Base-by-base conservation (phyloP, 148 eudicot genomes). In the Rhododendron mucronatum region DNA sequence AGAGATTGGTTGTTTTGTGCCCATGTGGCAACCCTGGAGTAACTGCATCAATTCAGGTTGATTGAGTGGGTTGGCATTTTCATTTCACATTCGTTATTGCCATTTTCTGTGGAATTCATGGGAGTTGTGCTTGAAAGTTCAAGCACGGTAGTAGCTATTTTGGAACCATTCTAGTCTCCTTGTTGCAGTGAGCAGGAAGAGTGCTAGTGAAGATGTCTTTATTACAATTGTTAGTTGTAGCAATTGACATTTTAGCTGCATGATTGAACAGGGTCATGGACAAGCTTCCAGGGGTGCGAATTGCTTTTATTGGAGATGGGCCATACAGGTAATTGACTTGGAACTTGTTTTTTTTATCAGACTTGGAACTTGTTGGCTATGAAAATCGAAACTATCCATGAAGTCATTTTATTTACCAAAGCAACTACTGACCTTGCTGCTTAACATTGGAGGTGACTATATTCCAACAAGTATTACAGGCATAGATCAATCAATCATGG, bases 251-350 rank as follows among this genome's bases (percentile, higher is more conserved):
- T 69, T 74, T 63, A 45, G 71, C 51, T 69, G 75, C 81, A 35
- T 84, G n/a, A 83, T 85, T 82, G 75, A 87, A 73, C 94, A 96
- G 99, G 80, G 96, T 96, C 82, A 94, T 96, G 99, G 99, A 96
- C 86, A 86, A 82, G 86, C 87, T 96, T 84, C 98, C 97, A 7
- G 96, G 92, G 85, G 97, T 94, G 74, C 92, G 99, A 86, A 96
- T 96, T 86, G 99, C 99, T 65, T 94, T 96, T 87, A 77, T 96
- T 80, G 99, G 99, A 33, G 99, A 96, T 88, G 99, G 99, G 5
- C 99, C 98, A 69, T 94, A 94, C 84, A 91, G 99, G 99, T 95
- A 84, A 91, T 86, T 21, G 76, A 23, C 77, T 81, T 14, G 26
- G 39, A 10, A 63, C 82, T 63, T 69, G n/a, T 39, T 39, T 39